Evolutionary conservation across 768 basidiomycete species (phyloP).

Genomic region (Cystobasidium onofrii): DNA sequence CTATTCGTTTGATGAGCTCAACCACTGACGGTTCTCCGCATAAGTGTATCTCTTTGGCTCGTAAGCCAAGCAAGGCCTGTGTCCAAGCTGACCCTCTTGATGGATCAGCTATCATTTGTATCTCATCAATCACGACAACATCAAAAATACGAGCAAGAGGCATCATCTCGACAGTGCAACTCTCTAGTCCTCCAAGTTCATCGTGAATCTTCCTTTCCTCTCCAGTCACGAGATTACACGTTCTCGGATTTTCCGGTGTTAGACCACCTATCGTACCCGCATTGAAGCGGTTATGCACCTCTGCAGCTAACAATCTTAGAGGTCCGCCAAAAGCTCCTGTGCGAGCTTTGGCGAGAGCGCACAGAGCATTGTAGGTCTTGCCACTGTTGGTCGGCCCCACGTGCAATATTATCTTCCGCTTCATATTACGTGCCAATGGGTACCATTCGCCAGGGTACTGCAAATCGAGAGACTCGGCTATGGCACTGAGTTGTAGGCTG

Average conservation of each 20-base stretch:
- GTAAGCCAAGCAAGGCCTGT: conserved; percentile 62
- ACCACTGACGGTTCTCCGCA: conserved; percentile 93
- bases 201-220: conserved; percentile 73
- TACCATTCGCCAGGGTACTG: conserved; percentile 37
- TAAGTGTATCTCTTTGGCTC: conserved; percentile 76
- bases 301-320: conserved; percentile 82
- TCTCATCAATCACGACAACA: conserved; percentile 91
- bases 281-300: conserved; percentile 86
- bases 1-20: conserved; percentile 61
- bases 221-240: conserved; percentile 82
- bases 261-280: conserved; percentile 70
- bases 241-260: conserved; percentile 43
- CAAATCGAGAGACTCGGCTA: conserved; percentile 25
- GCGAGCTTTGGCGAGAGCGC: conserved; percentile 67
- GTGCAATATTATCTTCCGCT: conserved; percentile 79
- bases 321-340: conserved; percentile 83
- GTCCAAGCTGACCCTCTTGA: conserved; percentile 78
- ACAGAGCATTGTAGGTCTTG: conserved; percentile 87
- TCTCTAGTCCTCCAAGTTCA: conserved; percentile 54
- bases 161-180: conserved; percentile 90
- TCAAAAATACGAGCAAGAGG: conserved; percentile 48
- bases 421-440: conserved; percentile 54
- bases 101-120: conserved; percentile 81
- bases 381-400: conserved; percentile 97
- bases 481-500: neutral